Evolutionary conservation across 345 rosid species (phyloP).

Genomic region (Murraya paniculata): DNA sequence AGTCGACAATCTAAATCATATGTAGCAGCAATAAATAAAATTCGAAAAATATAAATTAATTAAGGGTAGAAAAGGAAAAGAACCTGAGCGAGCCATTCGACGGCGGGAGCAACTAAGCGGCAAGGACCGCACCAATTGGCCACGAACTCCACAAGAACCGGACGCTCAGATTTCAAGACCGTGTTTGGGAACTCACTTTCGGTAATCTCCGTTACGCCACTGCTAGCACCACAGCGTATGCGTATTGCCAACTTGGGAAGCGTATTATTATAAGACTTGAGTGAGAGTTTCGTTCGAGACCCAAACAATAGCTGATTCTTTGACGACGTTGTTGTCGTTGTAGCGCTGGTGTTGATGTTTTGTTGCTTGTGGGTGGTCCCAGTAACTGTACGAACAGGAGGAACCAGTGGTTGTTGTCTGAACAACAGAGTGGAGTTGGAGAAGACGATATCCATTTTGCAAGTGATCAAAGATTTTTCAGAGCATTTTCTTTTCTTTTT

Average conservation of each 20-base stretch:
- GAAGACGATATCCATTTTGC: slow-evolving; percentile 28
- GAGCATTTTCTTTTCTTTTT: background rate
- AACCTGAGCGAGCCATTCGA: slow-evolving; percentile 63
- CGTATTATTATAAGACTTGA: background rate
- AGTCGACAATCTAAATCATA: background rate
- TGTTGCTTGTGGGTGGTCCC: slow-evolving; percentile 1
- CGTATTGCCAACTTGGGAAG: slow-evolving; percentile 18
- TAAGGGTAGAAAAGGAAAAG: background rate
- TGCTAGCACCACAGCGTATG: slow-evolving; percentile 37
- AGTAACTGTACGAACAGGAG: slow-evolving; percentile 6
- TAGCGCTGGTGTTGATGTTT: background rate
- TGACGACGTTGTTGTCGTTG: background rate
- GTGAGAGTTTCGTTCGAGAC: slow-evolving; percentile 11
- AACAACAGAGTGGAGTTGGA: slow-evolving; percentile 30
- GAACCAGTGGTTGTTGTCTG: slow-evolving; percentile 9
- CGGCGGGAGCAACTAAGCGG: slow-evolving; percentile 75
- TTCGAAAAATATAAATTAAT: background rate
- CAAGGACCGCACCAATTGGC: slow-evolving; percentile 96
- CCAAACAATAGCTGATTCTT: slow-evolving; percentile 20
- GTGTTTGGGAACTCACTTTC: slow-evolving; percentile 53
- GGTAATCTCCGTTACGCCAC: slow-evolving; percentile 44
- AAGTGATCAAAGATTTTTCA: background rate
- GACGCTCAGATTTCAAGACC: slow-evolving; percentile 63
- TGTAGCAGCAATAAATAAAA: background rate
- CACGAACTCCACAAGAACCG: slow-evolving; percentile 82